Base-by-base conservation (phyloP, 176 grass and related monocot species). In the Oryza nivara region DNA sequence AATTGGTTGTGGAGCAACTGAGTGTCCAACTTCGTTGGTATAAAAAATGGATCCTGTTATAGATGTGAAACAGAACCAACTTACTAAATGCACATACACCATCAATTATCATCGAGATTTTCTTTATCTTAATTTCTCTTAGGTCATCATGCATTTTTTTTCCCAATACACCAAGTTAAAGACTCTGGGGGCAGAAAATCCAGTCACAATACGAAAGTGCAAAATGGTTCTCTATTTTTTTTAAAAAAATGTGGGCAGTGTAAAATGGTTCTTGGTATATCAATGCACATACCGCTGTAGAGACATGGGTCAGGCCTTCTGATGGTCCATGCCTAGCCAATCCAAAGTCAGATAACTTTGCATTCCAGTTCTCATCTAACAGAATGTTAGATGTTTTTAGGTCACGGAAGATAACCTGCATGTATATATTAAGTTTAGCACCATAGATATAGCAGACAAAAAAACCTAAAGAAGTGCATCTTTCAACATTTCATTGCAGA, bases 321-420 rank as follows among this genome's bases (percentile, higher is more conserved):
- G 87, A 35, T 45, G 97, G 97, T 79, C 97, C 97, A 84, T 99
- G 97, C 85, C 97, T 96, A 79, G 97, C 97, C 79, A 99, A 92
- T 38, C 97, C 97, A 56, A 99, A 99, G 85, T 99, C 97, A 3
- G 97, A 99, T 68, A 99, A 82, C 74, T 99, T 99, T 35, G 97
- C 97, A n/a, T 92, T 92, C 93, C 97, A 99, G 60, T 99, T 81
- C 76, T 94, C 92, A 77, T 96, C 97, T 45, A 99, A 70, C 40
- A 99, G 86, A 89, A 99, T 92, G 63, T 99, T 99, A 11, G 97
- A 96, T 75, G 92, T 94, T 75, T 99, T 99, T 75, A 99, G 82
- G 83, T 99, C 97, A 44, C 97, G 90, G 72, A 99, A 99, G 76
- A 99, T 99, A 85, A 99, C 89, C 97, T 99, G 90, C 74, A 79